phyloP scores from a whole-genome alignment of 257 asterid species.

The Henckelia pumila region DNA sequence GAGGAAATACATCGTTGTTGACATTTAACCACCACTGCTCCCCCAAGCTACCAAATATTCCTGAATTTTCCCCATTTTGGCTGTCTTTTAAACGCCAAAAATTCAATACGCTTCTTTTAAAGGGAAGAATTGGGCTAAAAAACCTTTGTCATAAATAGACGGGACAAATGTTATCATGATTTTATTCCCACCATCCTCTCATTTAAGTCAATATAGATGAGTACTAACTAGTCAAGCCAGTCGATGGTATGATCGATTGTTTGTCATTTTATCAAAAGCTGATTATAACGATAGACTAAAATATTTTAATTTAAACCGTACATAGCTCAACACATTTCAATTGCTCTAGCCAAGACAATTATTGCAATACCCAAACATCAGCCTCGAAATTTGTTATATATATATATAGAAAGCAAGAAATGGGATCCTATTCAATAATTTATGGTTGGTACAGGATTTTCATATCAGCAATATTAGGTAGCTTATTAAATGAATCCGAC shows the following conservation, averaged over 20 bases:
- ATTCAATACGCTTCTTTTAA: constrained; percentile 22
- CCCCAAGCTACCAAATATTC: constrained; percentile 39
- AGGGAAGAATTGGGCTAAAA: constrained; percentile 32
- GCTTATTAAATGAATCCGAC: neutral
- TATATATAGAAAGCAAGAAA: too few relatives aligned
- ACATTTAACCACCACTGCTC: constrained; percentile 48
- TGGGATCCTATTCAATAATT: neutral
- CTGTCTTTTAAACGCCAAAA: neutral
- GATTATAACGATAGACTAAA: too few relatives aligned
- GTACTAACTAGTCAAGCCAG: too few relatives aligned
- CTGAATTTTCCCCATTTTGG: constrained; percentile 41
- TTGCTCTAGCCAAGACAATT: too few relatives aligned
- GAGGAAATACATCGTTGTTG: constrained; percentile 39
- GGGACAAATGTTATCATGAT: constrained; percentile 24
- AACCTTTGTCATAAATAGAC: constrained; percentile 25
- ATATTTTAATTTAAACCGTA: too few relatives aligned
- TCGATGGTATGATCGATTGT: too few relatives aligned
- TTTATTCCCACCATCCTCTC: neutral
- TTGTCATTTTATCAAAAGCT: too few relatives aligned
- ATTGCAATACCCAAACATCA: too few relatives aligned
- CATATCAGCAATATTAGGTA: too few relatives aligned
- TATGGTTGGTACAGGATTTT: too few relatives aligned
- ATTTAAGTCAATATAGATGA: neutral
- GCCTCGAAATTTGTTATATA: too few relatives aligned
- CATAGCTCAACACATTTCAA: too few relatives aligned